Evolutionary conservation across 73 alveolate species (phyloP).

Genomic region (Uronychia setigera): DNA sequence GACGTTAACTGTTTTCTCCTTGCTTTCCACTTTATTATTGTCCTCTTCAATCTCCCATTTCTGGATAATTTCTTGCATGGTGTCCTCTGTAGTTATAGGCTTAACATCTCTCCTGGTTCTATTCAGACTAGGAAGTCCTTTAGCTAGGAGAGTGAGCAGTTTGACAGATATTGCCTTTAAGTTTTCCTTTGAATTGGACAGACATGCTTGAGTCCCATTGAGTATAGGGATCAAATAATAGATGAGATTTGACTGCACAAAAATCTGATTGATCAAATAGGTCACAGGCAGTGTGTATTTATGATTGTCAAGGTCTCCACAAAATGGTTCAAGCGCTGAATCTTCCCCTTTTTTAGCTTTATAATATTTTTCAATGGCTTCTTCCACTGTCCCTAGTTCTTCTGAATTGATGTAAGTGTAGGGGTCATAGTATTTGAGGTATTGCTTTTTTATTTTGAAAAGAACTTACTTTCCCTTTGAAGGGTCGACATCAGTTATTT

Average conservation of each 20-base stretch:
- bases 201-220: not conserved
- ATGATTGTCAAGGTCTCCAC: not conserved
- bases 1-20: not conserved
- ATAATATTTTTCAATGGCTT: conserved; percentile 12
- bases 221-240: not conserved
- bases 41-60: not conserved
- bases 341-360: conserved; percentile 7
- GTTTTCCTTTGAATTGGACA: not conserved
- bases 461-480: conserved; percentile 10
- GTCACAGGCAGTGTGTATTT: not conserved
- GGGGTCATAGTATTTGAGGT: conserved; percentile 20
- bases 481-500: not conserved
- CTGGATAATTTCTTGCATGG: not conserved
- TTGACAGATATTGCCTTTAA: not conserved
- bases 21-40: not conserved
- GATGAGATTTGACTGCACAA: not conserved
- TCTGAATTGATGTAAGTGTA: conserved; percentile 20
- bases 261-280: not conserved
- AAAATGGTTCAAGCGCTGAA: conserved; percentile 5
- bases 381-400: conserved; percentile 6
- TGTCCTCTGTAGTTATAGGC: not conserved
- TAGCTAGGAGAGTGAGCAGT: not conserved
- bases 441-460: conserved; percentile 24
- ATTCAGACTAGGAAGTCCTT: not conserved
- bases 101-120: not conserved